A percentile compares a stretch with the other conserved stretches of the same genome.
Evolutionary conservation across 129 eudicot genomes (phyloP).

Genomic region (Artemisia annua): DNA sequence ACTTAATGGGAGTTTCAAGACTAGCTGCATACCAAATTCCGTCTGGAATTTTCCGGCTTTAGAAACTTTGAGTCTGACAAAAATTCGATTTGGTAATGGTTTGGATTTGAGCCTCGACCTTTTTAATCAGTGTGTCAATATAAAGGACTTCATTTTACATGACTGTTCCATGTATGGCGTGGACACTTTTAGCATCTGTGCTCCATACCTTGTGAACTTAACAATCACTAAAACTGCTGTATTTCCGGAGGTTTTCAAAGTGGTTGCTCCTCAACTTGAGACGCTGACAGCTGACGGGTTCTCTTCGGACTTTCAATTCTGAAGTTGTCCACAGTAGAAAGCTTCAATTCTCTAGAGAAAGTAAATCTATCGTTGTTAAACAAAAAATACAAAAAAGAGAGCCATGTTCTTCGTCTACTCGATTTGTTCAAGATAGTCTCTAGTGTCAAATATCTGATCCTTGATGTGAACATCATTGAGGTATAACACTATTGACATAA

Average conservation of each 20-base stretch:
- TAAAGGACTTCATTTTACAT: conserved; percentile 14
- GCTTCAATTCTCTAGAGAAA: conserved; percentile 1
- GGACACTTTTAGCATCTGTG: conserved; percentile 2
- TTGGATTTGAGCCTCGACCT: not conserved
- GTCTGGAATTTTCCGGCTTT: conserved; percentile 19
- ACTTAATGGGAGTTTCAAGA: not conserved
- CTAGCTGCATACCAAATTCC: not conserved
- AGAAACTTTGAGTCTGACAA: conserved; percentile 11
- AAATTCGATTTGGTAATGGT: not conserved
- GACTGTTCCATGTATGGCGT: not conserved
- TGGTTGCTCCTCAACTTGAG: conserved; percentile 25
- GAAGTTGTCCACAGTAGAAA: not conserved
- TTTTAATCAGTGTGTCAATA: conserved; percentile 10
- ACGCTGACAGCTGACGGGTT: conserved; percentile 2
- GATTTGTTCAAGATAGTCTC: conserved; percentile 2
- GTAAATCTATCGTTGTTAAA: conserved; percentile 11
- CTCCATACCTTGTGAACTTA: conserved; percentile 3
- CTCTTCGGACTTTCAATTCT: not conserved
- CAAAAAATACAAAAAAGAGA: too few relatives aligned
- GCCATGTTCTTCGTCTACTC: not conserved
- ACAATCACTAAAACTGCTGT: not conserved
- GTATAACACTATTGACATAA: conserved; percentile 17
- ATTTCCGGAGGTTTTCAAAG: conserved; percentile 1
- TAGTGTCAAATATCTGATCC: too few relatives aligned
- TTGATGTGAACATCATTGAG: conserved; percentile 17